phyloP scores from a whole-genome alignment of 352 stramenopile species.

The Globisporangium nodosum region DNA sequence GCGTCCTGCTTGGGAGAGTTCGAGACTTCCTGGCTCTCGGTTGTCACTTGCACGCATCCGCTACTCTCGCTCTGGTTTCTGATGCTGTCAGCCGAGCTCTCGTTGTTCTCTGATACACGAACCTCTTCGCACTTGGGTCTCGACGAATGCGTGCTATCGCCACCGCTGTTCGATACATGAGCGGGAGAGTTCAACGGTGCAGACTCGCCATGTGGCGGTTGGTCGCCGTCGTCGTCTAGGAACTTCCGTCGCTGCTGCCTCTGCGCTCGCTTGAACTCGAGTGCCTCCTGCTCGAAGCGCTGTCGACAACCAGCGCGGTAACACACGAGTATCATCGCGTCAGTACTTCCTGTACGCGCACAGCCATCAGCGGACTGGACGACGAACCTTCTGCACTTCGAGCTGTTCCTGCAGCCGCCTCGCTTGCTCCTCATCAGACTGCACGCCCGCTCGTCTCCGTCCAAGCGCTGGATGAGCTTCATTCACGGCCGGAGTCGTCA shows the following conservation, averaged over 20 bases:
- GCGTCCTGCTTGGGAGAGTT: neutral
- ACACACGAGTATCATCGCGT: too few relatives aligned
- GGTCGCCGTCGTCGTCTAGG: neutral
- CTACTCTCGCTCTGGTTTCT: neutral
- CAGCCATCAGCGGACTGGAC: neutral
- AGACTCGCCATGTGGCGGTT: too few relatives aligned
- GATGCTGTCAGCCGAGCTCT: neutral
- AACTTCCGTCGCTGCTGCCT: slow-evolving; percentile 2
- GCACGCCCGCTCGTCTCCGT: slow-evolving; percentile 9
- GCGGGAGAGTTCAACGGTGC: too few relatives aligned
- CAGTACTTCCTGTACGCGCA: neutral
- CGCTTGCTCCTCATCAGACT: slow-evolving; percentile 33
- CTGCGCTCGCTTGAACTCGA: slow-evolving; percentile 8
- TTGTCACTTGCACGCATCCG: neutral
- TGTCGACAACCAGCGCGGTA: neutral
- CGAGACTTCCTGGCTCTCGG: neutral
- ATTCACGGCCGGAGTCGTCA: slow-evolving; percentile 6
- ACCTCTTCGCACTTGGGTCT: neutral
- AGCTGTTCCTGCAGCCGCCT: slow-evolving; percentile 41
- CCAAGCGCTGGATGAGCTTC: neutral
- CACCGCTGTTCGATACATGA: neutral
- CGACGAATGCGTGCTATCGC: too few relatives aligned
- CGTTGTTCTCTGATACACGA: neutral
- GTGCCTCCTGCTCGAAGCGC: slow-evolving; percentile 14
- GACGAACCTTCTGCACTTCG: slow-evolving; percentile 37